Evolutionary conservation across 1,139 yeast genomes (phyloP).

Genomic region (Kurtzmaniella quercitrusa): DNA sequence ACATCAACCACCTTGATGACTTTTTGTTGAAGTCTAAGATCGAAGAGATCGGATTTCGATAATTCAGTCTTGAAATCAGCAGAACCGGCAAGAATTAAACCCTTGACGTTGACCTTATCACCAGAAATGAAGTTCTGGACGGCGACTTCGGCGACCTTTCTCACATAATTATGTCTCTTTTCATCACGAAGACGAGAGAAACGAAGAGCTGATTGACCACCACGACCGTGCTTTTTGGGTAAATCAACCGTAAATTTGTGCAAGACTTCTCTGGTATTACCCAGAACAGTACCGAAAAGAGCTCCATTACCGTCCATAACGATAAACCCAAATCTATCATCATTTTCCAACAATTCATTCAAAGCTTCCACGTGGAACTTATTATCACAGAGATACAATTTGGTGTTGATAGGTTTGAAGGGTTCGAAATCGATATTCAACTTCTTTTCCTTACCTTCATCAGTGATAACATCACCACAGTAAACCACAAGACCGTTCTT

Average conservation of each 20-base stretch:
- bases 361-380: constrained; percentile 97
- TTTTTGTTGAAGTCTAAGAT: constrained; percentile 80
- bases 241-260: constrained; percentile 96
- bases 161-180: constrained; percentile 95
- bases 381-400: constrained; percentile 92
- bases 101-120: constrained; percentile 91
- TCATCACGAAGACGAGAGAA: constrained; percentile 98
- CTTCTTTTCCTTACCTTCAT: constrained; percentile 95
- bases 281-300: constrained; percentile 90
- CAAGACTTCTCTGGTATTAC: constrained; percentile 92
- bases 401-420: constrained; percentile 96
- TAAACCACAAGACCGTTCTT: constrained; percentile 90
- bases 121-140: constrained; percentile 91
- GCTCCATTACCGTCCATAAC: constrained; percentile 99
- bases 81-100: constrained; percentile 94
- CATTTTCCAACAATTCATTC: constrained; percentile 88
- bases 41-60: constrained; percentile 89
- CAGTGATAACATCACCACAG: constrained; percentile 97
- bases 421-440: constrained; percentile 95
- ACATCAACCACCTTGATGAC: constrained; percentile 91
- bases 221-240: constrained; percentile 99
- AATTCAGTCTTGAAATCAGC: constrained; percentile 97
- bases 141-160: constrained; percentile 97
- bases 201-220: constrained; percentile 99
- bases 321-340: constrained; percentile 94